Percentiles rank a stretch among this genome's conserved stretches.
These are phyloP conservation scores for Yamadazyma kitorensis DNA, from an alignment of 805 yeast genomes.

Conservation along the genomic window DNA sequence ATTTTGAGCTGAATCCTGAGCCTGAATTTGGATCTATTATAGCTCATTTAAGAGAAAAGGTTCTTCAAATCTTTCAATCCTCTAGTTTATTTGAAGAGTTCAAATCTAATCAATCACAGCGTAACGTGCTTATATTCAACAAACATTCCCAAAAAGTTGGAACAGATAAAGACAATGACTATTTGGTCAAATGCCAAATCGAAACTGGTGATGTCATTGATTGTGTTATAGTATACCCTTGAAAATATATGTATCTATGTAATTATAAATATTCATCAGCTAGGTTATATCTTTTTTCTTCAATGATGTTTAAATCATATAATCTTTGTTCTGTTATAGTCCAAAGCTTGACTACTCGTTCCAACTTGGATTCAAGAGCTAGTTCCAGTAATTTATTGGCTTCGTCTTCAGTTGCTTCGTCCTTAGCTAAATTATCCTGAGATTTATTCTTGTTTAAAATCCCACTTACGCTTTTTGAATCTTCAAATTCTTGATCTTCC, in stretches of 20 bases:
- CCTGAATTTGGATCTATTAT: constrained; percentile 72
- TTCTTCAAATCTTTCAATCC: constrained; percentile 52
- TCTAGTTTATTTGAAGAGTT: constrained; percentile 25
- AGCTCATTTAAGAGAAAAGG: constrained; percentile 55
- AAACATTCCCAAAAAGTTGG: constrained; percentile 24
- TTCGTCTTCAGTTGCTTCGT: constrained; percentile 20
- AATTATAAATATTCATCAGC: constrained; percentile 16
- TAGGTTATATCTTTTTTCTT: constrained; percentile 20
- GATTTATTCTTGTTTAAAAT: constrained; percentile 5
- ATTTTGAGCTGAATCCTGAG: constrained; percentile 55
- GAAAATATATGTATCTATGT: too few species aligned
- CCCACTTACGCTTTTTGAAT: constrained; percentile 11
- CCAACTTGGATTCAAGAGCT: constrained; percentile 41
- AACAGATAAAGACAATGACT: constrained; percentile 19
- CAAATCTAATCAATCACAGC: constrained; percentile 10
- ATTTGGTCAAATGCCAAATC: constrained; percentile 35
- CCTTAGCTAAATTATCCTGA: constrained; percentile 1
- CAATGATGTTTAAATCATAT: constrained; percentile 28
- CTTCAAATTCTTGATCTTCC: constrained; percentile 2
- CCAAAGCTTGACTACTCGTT: constrained; percentile 59
- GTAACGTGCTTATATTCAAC: constrained; percentile 29
- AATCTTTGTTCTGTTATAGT: constrained; percentile 59
- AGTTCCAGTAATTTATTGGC: constrained; percentile 18
- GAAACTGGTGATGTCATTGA: constrained; percentile 45
- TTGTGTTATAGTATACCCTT: constrained; percentile 22